Evolutionary conservation across 495 filamentous ascomycete genomes (phyloP).

Genomic region (Penicillium egyptiacum): DNA sequence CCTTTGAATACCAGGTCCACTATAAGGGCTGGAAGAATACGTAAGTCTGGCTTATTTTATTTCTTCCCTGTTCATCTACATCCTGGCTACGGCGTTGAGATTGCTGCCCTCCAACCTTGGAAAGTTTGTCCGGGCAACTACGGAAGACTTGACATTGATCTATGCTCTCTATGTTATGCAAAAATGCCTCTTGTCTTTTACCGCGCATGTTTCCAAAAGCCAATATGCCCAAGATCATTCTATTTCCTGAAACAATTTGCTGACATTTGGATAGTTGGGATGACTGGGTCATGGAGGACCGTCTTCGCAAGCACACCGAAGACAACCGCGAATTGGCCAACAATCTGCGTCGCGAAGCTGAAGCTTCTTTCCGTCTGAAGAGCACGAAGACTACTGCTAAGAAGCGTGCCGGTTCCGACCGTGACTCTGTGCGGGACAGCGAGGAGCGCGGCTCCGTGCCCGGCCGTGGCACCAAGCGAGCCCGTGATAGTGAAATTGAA

Average conservation of each 20-base stretch:
- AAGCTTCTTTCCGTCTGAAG: conserved; percentile 40
- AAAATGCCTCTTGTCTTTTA: background rate
- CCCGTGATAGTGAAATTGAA: conserved; percentile 81
- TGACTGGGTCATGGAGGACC: conserved; percentile 95
- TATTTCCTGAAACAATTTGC: background rate
- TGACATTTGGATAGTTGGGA: conserved; percentile 68
- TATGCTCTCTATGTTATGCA: background rate
- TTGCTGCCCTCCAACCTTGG: background rate
- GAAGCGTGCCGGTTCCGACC: conserved; percentile 67
- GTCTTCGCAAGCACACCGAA: conserved; percentile 88
- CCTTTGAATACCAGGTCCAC: conserved; percentile 85
- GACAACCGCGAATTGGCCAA: conserved; percentile 85
- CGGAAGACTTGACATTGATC: background rate
- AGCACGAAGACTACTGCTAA: conserved; percentile 52
- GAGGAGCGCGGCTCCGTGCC: conserved; percentile 77
- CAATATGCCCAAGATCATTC: background rate
- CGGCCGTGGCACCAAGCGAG: conserved; percentile 66
- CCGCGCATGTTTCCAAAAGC: background rate
- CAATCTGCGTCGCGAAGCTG: conserved; percentile 45
- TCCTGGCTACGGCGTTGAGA: background rate
- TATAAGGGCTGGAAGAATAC: conserved; percentile 99
- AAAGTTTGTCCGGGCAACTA: background rate
- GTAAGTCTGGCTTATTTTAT: conserved; percentile 50
- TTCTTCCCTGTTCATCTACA: background rate
- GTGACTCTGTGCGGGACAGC: conserved; percentile 78